Evolutionary conservation across 2,329 filamentous ascomycete genomes (phyloP).

Genomic region (Penicillium hordei): DNA sequence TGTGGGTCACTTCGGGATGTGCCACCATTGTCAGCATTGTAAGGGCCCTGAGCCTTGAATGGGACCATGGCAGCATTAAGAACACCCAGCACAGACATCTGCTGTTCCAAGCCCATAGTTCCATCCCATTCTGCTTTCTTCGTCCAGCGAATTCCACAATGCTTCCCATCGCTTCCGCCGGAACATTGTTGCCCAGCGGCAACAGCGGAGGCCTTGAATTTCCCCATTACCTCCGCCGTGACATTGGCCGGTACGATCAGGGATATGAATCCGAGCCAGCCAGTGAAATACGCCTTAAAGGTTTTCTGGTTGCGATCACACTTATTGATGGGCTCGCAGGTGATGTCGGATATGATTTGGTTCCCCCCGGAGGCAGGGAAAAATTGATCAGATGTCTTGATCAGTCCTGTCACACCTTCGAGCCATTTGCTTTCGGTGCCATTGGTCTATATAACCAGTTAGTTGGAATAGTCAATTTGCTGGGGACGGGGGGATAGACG

Average conservation of each 20-base stretch:
- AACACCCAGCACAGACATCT: conserved; percentile 65
- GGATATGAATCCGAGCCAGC: conserved; percentile 61
- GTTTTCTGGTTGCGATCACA: conserved; percentile 69
- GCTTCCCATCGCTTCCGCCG: conserved; percentile 49
- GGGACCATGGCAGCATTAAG: conserved; percentile 60
- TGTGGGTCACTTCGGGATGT: conserved; percentile 40
- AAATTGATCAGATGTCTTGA: conserved; percentile 49
- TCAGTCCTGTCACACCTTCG: conserved; percentile 53
- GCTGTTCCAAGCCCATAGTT: conserved; percentile 60
- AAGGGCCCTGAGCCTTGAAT: conserved; percentile 46
- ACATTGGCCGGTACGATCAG: conserved; percentile 59
- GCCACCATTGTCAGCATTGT: conserved; percentile 52
- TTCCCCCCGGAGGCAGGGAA: conserved; percentile 47
- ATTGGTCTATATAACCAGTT: conserved; percentile 41
- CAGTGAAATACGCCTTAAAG: conserved; percentile 67
- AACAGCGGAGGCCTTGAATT: conserved; percentile 56
- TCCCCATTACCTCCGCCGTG: conserved; percentile 52
- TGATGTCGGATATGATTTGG: conserved; percentile 61
- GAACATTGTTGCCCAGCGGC: conserved; percentile 63
- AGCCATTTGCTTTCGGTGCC: conserved; percentile 54
- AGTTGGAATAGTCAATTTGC: conserved; percentile 27
- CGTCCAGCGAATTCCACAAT: conserved; percentile 63
- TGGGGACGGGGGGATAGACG: not conserved
- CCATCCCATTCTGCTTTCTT: conserved; percentile 51
- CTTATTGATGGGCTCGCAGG: conserved; percentile 59